Conservation (phyloP, 177 flowering plant genomes). For the Vitis hybrid region DNA sequence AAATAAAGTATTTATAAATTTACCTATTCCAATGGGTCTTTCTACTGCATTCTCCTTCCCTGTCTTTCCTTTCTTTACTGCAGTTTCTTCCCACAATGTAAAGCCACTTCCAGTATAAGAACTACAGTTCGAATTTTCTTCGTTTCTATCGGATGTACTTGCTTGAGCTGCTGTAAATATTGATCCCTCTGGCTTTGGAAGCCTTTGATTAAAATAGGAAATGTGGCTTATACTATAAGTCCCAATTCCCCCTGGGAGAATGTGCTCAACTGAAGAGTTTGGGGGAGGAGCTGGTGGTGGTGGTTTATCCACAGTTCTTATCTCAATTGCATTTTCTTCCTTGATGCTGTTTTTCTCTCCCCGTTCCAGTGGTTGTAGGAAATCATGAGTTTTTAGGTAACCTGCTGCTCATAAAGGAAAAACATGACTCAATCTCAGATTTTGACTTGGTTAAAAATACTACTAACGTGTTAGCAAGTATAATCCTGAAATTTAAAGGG, state of each 20-base stretch:
- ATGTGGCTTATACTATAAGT: conserved; percentile 83
- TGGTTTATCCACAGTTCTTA: conserved; percentile 36
- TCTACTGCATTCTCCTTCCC: conserved; percentile 60
- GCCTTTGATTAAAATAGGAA: conserved; percentile 43
- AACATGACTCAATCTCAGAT: not conserved
- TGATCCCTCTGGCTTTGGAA: conserved; percentile 57
- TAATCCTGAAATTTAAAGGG: not conserved
- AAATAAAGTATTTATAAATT: not conserved
- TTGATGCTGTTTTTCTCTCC: conserved; percentile 38
- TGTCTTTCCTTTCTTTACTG: conserved; percentile 51
- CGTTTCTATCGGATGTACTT: conserved; percentile 49
- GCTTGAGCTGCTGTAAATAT: conserved; percentile 35
- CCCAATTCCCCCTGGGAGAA: conserved; percentile 90
- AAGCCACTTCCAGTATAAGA: conserved; percentile 70
- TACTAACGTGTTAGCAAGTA: not conserved
- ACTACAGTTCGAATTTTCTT: conserved; percentile 56
- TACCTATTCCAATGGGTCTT: conserved; percentile 54
- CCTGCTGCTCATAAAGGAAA: conserved; percentile 30
- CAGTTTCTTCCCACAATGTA: conserved; percentile 84
- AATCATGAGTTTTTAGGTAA: conserved; percentile 73
- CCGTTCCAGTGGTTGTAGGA: conserved; percentile 72
- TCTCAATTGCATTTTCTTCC: conserved; percentile 42
- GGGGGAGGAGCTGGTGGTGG: conserved; percentile 41
- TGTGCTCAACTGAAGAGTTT: conserved; percentile 51
- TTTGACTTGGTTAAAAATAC: not conserved